Evolutionary conservation across 768 basidiomycete species (phyloP).

Genomic region (Collybiopsis confluens): DNA sequence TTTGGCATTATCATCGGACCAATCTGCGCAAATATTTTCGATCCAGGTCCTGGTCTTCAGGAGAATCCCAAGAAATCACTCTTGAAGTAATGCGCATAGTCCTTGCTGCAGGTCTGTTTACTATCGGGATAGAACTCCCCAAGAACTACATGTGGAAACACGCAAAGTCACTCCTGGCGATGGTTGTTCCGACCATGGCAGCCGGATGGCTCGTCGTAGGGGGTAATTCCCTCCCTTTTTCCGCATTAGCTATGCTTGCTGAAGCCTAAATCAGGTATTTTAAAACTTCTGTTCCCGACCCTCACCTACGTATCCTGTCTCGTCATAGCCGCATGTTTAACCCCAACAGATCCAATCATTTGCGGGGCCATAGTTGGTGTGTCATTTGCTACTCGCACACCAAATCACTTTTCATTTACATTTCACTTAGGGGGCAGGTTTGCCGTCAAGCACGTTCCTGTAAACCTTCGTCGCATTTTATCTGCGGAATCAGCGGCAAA

Average conservation of each 20-base stretch:
- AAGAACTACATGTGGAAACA: constrained; percentile 79
- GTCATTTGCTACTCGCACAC: constrained; percentile 12
- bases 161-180: constrained; percentile 59
- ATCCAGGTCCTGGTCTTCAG: constrained; percentile 65
- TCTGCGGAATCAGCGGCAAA: constrained; percentile 92
- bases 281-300: constrained; percentile 68
- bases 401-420: neutral
- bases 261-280: constrained; percentile 39
- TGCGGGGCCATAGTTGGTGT: constrained; percentile 76
- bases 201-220: constrained; percentile 79
- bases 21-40: constrained; percentile 62
- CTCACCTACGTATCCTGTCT: constrained; percentile 73
- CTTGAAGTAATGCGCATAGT: constrained; percentile 85
- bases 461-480: constrained; percentile 74
- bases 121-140: constrained; percentile 93
- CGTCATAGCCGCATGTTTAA: constrained; percentile 84
- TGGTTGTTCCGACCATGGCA: constrained; percentile 84
- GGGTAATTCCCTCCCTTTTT: constrained; percentile 30
- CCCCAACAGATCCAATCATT: constrained; percentile 93
- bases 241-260: neutral
- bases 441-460: constrained; percentile 65
- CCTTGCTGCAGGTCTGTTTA: constrained; percentile 89
- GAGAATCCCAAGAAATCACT: constrained; percentile 53
- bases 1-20: constrained; percentile 66
- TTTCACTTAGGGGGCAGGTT: constrained; percentile 57